These are phyloP conservation scores for Lanmaoa pseudosensibilis DNA, from an alignment of 768 basidiomycete species.

Conservation along the genomic window DNA sequence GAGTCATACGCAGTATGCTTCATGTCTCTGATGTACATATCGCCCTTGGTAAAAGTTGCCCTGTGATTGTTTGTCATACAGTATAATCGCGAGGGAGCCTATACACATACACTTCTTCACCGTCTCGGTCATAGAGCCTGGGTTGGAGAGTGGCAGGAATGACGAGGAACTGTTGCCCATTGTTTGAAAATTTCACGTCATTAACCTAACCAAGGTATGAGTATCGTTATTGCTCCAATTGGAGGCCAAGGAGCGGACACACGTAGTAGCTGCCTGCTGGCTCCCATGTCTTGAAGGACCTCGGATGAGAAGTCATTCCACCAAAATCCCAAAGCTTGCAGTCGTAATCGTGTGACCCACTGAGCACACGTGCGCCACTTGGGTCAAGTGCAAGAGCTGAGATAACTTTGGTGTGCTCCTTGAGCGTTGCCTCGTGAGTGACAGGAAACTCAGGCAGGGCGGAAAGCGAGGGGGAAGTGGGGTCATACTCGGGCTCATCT, in stretches of 20 bases:
- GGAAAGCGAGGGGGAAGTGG: constrained; percentile 41
- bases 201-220: constrained; percentile 59
- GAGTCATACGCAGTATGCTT: constrained; percentile 88
- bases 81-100: constrained; percentile 21
- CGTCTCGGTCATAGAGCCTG: constrained; percentile 89
- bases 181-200: constrained; percentile 86
- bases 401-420: constrained; percentile 95
- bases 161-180: constrained; percentile 82
- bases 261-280: constrained; percentile 93
- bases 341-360: constrained; percentile 97
- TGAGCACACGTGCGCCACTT: constrained; percentile 86
- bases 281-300: constrained; percentile 97
- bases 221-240: neutral
- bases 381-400: constrained; percentile 92
- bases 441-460: constrained; percentile 66
- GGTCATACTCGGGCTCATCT: constrained; percentile 54
- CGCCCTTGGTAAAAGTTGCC: constrained; percentile 86
- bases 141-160: constrained; percentile 87
- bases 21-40: constrained; percentile 98
- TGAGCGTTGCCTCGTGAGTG: constrained; percentile 87
- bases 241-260: constrained; percentile 15
- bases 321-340: constrained; percentile 99
- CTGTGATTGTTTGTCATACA: constrained; percentile 57
- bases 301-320: constrained; percentile 87
- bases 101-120: constrained; percentile 80